Percentiles rank a stretch among this genome's conserved stretches.
Evolutionary conservation across 495 filamentous ascomycete genomes (phyloP).

Genomic region (Penicillium canescens): DNA sequence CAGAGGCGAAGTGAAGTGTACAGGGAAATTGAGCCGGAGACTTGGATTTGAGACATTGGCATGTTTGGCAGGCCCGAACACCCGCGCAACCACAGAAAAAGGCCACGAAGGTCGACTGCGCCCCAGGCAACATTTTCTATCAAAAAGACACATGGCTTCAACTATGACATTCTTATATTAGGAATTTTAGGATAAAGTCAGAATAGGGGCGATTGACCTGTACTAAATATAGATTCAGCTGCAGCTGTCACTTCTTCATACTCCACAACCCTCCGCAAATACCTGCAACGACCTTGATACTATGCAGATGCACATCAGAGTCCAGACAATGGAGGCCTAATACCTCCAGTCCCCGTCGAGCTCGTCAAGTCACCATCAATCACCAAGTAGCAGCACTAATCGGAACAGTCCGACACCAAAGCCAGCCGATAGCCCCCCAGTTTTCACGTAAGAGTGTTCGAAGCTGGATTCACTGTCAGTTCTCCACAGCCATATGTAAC

Average conservation of each 20-base stretch:
- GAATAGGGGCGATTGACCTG: no score
- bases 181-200: no score
- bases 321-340: neutral
- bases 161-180: no score
- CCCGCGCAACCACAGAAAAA: neutral
- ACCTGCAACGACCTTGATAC: no score
- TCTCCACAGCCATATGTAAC: neutral
- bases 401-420: constrained; percentile 37
- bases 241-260: no score
- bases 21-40: neutral
- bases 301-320: neutral
- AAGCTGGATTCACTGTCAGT: constrained; percentile 34
- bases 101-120: neutral
- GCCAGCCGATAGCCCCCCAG: constrained; percentile 35
- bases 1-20: neutral
- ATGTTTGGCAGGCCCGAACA: neutral
- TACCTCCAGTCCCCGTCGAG: constrained; percentile 12
- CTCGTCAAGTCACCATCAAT: constrained; percentile 22
- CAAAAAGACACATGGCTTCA: no score
- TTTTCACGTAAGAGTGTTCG: constrained; percentile 35
- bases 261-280: no score
- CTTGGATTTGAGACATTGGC: neutral
- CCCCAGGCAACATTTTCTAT: neutral
- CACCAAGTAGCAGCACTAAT: constrained; percentile 29
- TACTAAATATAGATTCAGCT: neutral